phyloP scores from a whole-genome alignment of 495 filamentous ascomycete genomes.

The Friedmanniomyces endolithicus region DNA sequence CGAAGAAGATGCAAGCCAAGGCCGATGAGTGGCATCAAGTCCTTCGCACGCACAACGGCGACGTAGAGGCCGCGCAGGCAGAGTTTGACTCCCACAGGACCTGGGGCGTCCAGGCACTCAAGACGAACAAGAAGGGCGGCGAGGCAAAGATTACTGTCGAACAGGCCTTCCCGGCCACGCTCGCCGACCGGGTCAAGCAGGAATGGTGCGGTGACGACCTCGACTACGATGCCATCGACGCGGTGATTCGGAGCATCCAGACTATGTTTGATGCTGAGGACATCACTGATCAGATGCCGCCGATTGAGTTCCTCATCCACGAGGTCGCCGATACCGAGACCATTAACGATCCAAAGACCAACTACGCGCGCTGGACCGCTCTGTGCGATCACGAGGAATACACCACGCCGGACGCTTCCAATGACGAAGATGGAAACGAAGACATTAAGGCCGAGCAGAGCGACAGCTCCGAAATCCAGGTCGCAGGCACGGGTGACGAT shows the following conservation, averaged over 20 bases:
- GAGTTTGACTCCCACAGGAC: neutral
- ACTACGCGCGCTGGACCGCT: slow-evolving; percentile 11
- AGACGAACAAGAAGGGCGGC: slow-evolving; percentile 4
- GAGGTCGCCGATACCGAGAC: neutral
- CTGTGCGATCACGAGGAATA: neutral
- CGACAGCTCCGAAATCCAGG: neutral
- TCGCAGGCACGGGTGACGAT: neutral
- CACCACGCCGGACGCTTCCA: neutral
- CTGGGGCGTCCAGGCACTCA: neutral
- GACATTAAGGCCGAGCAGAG: neutral
- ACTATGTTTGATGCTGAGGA: neutral
- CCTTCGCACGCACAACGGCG: neutral
- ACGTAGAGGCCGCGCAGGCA: neutral
- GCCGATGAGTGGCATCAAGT: neutral
- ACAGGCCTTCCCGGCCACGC: slow-evolving; percentile 5
- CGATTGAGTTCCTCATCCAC: slow-evolving; percentile 20
- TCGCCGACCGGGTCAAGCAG: neutral
- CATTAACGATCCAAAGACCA: slow-evolving; percentile 1
- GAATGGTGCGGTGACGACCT: neutral
- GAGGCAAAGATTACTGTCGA: neutral
- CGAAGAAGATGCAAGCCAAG: neutral
- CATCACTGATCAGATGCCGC: slow-evolving; percentile 10
- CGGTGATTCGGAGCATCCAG: slow-evolving; percentile 1
- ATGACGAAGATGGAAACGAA: neutral
- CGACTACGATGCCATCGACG: slow-evolving; percentile 7